Conservation (phyloP, 1,284 basidiomycete species). For the Moesziomyces globuligerus region DNA sequence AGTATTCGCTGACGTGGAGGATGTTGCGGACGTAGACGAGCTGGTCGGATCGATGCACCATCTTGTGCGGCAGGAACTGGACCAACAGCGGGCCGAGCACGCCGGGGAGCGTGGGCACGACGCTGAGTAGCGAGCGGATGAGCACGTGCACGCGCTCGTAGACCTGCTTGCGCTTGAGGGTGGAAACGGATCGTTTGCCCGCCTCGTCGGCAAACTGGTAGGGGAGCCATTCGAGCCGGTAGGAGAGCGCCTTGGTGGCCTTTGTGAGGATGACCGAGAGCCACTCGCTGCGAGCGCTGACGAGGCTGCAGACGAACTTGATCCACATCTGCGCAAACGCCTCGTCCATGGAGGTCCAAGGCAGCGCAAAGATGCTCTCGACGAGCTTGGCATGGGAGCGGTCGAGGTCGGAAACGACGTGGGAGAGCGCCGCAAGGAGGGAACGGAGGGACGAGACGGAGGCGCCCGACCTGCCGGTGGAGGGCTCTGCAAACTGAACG, state of each 20-base stretch:
- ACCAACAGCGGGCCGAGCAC: slow-evolving; percentile 82
- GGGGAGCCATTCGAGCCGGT: slow-evolving; percentile 45
- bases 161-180: slow-evolving; percentile 74
- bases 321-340: slow-evolving; percentile 72
- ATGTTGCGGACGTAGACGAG: slow-evolving; percentile 92
- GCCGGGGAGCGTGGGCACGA: slow-evolving; percentile 73
- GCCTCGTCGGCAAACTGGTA: slow-evolving; percentile 43
- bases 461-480: slow-evolving; percentile 28
- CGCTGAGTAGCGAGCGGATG: slow-evolving; percentile 81
- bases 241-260: slow-evolving; percentile 79
- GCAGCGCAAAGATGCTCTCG: slow-evolving; percentile 84
- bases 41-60: slow-evolving; percentile 82
- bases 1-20: slow-evolving; percentile 85
- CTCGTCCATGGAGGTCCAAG: slow-evolving; percentile 87
- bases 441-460: slow-evolving; percentile 60
- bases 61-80: slow-evolving; percentile 89
- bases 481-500: slow-evolving; percentile 69
- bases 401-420: slow-evolving; percentile 77
- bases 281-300: slow-evolving; percentile 93
- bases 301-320: slow-evolving; percentile 85
- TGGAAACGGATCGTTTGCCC: slow-evolving; percentile 28
- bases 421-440: slow-evolving; percentile 71
- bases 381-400: slow-evolving; percentile 81
- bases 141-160: slow-evolving; percentile 89
- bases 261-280: slow-evolving; percentile 82